These are phyloP conservation scores for Colletotrichum karsti DNA, from an alignment of 2,329 filamentous ascomycete species.

Conservation along the genomic window DNA sequence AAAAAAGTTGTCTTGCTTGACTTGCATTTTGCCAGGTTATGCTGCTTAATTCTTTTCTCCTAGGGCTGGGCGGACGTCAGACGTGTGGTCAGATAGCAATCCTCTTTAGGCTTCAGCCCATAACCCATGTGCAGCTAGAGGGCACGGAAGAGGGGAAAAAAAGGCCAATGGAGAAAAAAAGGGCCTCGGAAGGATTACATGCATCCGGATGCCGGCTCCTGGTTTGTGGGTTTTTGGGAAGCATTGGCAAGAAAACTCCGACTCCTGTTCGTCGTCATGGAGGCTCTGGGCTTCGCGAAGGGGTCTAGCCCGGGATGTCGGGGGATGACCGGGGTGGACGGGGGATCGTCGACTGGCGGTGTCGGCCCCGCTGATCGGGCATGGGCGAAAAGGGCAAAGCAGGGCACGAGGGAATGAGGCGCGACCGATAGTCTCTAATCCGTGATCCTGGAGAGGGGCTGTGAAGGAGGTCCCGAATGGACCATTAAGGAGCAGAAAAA, in stretches of 20 bases:
- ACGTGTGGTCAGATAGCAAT: constrained; percentile 17
- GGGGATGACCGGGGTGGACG: not conserved
- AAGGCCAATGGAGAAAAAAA: no score
- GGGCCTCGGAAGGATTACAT: not conserved
- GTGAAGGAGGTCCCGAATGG: not conserved
- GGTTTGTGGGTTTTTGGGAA: not conserved
- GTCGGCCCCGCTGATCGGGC: constrained; percentile 20
- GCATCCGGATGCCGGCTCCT: constrained; percentile 2
- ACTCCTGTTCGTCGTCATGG: not conserved
- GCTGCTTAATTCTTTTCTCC: not conserved
- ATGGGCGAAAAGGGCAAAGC: constrained; percentile 1
- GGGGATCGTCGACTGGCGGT: constrained; percentile 11
- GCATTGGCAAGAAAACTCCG: not conserved
- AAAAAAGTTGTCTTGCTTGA: not conserved
- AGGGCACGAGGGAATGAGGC: constrained; percentile 16
- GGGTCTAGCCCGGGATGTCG: not conserved
- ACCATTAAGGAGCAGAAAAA: not conserved
- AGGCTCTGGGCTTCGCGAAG: constrained; percentile 1
- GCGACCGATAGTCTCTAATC: constrained; percentile 8
- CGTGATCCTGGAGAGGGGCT: constrained; percentile 10
- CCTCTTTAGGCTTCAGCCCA: constrained; percentile 3
- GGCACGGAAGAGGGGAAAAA: no score
- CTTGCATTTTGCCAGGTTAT: not conserved
- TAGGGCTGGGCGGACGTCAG: constrained; percentile 25
- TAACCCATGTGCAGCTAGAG: not conserved